Percentiles rank a stretch among this genome's conserved stretches.
phyloP scores from a whole-genome alignment of 1,284 basidiomycete genomes.

The Microbotryum violaceum region DNA sequence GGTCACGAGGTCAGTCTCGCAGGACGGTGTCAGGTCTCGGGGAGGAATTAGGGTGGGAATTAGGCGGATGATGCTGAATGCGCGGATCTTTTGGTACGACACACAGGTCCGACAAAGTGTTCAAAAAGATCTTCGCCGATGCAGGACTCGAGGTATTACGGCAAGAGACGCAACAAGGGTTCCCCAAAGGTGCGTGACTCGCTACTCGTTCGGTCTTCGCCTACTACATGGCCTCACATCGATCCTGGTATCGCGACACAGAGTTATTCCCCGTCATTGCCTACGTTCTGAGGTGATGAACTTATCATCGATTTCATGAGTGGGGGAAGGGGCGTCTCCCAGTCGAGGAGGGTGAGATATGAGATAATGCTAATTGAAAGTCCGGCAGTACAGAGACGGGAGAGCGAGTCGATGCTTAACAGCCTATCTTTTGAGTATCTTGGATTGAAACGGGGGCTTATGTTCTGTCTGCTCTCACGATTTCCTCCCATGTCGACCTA shows the following conservation, averaged over 20 bases:
- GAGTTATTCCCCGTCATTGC: slow-evolving; percentile 34
- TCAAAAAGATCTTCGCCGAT: slow-evolving; percentile 64
- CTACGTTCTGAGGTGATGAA: slow-evolving; percentile 15
- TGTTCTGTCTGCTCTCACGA: too few relatives aligned
- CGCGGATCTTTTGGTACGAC: background rate
- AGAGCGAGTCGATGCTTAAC: too few relatives aligned
- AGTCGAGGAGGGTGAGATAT: too few relatives aligned
- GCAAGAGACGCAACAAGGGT: slow-evolving; percentile 63
- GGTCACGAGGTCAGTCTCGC: slow-evolving; percentile 59
- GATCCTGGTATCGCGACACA: background rate
- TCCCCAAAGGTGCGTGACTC: slow-evolving; percentile 55
- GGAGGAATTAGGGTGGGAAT: background rate
- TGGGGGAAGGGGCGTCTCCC: too few relatives aligned
- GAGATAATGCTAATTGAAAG: too few relatives aligned
- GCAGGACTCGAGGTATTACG: slow-evolving; percentile 61
- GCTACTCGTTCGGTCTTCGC: background rate
- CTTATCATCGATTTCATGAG: too few relatives aligned
- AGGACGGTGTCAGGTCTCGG: slow-evolving; percentile 29
- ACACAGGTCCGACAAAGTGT: slow-evolving; percentile 68
- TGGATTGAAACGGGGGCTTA: too few relatives aligned
- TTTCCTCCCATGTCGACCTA: too few relatives aligned
- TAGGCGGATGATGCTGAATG: background rate
- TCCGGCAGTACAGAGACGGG: too few relatives aligned
- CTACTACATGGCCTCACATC: too few relatives aligned
- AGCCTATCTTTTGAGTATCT: too few relatives aligned